Percentiles rank a stretch among this genome's conserved stretches.
Conservation (phyloP, 1,139 yeast species). For the Sugiyamaella pinicola region DNA sequence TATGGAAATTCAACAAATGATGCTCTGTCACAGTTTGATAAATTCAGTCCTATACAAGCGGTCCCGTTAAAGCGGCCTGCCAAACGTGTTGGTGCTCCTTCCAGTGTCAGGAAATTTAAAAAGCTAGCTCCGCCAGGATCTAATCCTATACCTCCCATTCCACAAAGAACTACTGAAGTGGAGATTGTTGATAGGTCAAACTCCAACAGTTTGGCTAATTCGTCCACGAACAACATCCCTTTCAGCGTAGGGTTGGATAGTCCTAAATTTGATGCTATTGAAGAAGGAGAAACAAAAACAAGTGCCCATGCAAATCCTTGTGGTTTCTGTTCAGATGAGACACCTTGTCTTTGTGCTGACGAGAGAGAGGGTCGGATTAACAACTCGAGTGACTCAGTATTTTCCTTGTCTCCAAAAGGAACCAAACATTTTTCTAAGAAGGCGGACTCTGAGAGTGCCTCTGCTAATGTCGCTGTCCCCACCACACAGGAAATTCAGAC, state of each 20-base stretch:
- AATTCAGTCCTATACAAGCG: conserved; percentile 32
- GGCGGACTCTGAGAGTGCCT: no score
- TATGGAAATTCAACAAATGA: background rate
- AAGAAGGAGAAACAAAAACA: conserved; percentile 17
- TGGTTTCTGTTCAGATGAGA: conserved; percentile 87
- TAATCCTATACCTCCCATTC: no score
- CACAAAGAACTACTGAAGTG: background rate
- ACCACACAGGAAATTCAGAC: background rate
- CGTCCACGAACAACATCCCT: background rate
- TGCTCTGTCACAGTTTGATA: conserved; percentile 24
- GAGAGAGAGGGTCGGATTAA: conserved; percentile 34
- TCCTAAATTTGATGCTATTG: conserved; percentile 7
- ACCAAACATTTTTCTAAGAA: background rate
- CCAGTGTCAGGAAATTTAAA: conserved; percentile 23
- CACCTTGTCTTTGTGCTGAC: conserved; percentile 89
- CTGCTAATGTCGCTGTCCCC: no score
- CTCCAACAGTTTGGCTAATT: no score
- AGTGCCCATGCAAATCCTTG: conserved; percentile 57
- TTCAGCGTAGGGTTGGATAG: conserved; percentile 7
- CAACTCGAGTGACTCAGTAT: background rate
- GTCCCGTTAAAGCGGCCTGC: conserved; percentile 30
- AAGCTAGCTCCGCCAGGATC: conserved; percentile 4
- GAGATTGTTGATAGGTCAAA: background rate
- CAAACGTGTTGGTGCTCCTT: conserved; percentile 1
- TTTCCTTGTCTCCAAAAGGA: conserved; percentile 2